Evolutionary conservation across 306 rosid genomes (phyloP), one percentile per base, ranked within the genome.

Genomic region (Malus sieversii): DNA sequence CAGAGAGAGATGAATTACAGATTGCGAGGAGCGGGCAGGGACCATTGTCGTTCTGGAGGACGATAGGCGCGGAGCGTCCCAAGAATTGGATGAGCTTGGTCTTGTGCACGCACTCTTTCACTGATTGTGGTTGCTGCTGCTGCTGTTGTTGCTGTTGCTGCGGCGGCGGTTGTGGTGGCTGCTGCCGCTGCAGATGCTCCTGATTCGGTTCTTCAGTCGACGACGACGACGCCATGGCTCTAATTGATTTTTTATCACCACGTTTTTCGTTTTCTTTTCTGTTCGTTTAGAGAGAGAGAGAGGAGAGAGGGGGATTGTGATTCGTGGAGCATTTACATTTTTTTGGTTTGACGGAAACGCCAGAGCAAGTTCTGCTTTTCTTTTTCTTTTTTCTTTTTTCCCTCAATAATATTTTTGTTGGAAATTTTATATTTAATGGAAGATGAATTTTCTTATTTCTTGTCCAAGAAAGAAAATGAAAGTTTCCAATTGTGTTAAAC

Each of bases 1-100:
- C 44, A 81, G 44, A 76, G 30, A 16, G 20, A 81, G 68, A 55
- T 81, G 74, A 79, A 80, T 81, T 80, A 96, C 99, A 96, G 72
- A 96, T 96, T 68, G 99, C 98, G 84, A 96, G 99, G 64, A 96
- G 99, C 55, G 99, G 99, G 55, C 99, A 96, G 32, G 99, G 99
- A 76, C 99, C 99, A 87, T 96, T 96, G 84, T 96, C 99, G 84
- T 96, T 96, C 74, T 96, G 99, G 62, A 96, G 94, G 42, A 96
- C 85, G 87, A 96, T 87, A 22, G 99, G 99, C 42, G 89, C 84
- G 32, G 96, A 84, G 71, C 99, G 98, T 15, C 98, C 98, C 0
- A 96, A 87, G 78, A 96, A 96, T 68, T 92, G 94, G 82, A 96
- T 84, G 72, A 88, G 72, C 80, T 96, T 96, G 75, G 99, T 92